Evolutionary conservation across 768 basidiomycete species (phyloP), one percentile per base, ranked within the genome.

Genomic region (Coprinellus micaceus): DNA sequence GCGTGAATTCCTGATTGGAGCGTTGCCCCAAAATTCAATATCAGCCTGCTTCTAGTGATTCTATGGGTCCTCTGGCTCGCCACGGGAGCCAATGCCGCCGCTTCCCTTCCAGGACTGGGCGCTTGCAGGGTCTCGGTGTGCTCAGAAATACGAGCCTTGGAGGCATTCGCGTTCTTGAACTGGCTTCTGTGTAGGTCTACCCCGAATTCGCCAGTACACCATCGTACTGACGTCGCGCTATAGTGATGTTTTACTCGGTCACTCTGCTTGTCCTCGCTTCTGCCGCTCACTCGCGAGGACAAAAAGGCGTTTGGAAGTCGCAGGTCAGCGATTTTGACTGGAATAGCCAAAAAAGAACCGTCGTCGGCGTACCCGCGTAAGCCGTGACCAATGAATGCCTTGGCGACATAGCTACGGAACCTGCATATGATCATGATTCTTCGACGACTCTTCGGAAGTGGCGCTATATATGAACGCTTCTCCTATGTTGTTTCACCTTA

Each of bases 41-140:
- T 17, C n/a, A 21, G n/a, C 40, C 5, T 43, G n/a, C 19, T 21
- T 12, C 50, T 60, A 79, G 79, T 62, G 46, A 58, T 78, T 26
- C 70, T 81, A 4, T 79, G 77, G 74, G 63, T 79, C 43, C 58
- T 81, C 43, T 81, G 76, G 75, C 69, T 79, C 39, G 63, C 76
- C 12, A 69, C 70, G 39, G 79, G 69, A 1, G 72, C 67, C 4
- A 61, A 66, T 10, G 59, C 73, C 19, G 40, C 40, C 7, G 5
- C 13, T 17, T 43, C 15, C 7, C 5, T 10, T 15, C 40, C 40
- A 7, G 40, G 40, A 4, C 40, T 43, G 7, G n/a, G 6, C 7
- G 6, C n/a, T 17, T 43, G 40, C 40, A 43, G n/a, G 6, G 40
- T 15, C n/a, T 6, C 7, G 7, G 9, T 58, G 19, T 81, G 79